Evolutionary conservation across 2,329 filamentous ascomycete genomes (phyloP).

Genomic region (Pestalotiopsis sp.): DNA sequence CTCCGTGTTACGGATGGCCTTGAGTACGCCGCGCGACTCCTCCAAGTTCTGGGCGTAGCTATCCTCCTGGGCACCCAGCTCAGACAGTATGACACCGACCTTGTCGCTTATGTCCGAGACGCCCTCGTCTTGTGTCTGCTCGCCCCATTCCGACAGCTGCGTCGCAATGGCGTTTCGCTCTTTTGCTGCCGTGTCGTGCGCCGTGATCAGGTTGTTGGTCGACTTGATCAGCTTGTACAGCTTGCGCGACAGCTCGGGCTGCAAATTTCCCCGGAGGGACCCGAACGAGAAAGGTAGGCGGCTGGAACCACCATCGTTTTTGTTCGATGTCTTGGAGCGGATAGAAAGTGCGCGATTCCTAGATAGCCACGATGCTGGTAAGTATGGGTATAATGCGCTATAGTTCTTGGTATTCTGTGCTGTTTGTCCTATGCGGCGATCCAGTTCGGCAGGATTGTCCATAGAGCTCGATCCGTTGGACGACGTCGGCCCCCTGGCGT

Average conservation of each 20-base stretch:
- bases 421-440: not conserved
- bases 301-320: constrained; percentile 19
- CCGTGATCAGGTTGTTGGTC: constrained; percentile 83
- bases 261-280: constrained; percentile 80
- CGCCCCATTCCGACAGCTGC: constrained; percentile 96
- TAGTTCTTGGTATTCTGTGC: not conserved
- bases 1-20: constrained; percentile 94
- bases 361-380: constrained; percentile 8
- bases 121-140: constrained; percentile 84
- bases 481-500: not conserved
- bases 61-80: constrained; percentile 94
- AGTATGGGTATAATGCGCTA: constrained; percentile 5
- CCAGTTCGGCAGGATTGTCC: not conserved
- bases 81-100: constrained; percentile 86
- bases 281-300: constrained; percentile 82
- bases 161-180: constrained; percentile 84
- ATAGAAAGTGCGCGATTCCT: constrained; percentile 78
- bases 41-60: constrained; percentile 84
- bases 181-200: constrained; percentile 81
- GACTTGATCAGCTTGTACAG: constrained; percentile 94
- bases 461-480: not conserved
- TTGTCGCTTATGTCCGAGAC: constrained; percentile 94
- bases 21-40: constrained; percentile 79
- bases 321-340: constrained; percentile 68
- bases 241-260: constrained; percentile 86